Conservation (phyloP, 2,329 filamentous ascomycete species). For the Ophidiomyces ophidiicola region DNA sequence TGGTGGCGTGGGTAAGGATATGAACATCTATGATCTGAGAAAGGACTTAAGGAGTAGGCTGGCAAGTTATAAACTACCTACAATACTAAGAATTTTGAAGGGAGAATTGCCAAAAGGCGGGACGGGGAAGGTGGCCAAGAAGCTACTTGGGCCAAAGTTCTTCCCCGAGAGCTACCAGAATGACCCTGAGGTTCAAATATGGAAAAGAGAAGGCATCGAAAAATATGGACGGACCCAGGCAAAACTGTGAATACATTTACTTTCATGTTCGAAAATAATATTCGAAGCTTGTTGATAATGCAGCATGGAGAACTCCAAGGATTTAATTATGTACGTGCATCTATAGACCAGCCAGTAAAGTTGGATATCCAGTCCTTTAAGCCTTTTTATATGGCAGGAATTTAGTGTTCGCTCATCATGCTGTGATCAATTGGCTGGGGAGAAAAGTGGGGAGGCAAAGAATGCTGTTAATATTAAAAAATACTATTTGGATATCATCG, state of each 20-base stretch:
- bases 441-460: background rate
- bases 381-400: too few species aligned
- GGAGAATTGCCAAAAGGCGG: constrained; percentile 38
- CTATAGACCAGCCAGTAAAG: too few species aligned
- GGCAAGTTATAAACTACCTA: constrained; percentile 15
- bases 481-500: background rate
- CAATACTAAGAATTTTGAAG: constrained; percentile 24
- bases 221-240: background rate
- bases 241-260: too few species aligned
- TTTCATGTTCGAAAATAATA: too few species aligned
- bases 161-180: constrained; percentile 23
- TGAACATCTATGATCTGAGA: constrained; percentile 12
- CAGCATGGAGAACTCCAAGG: too few species aligned
- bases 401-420: too few species aligned
- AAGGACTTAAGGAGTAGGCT: constrained; percentile 11
- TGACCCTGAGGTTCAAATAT: constrained; percentile 20
- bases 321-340: too few species aligned
- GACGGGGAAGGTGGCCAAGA: constrained; percentile 43
- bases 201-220: constrained; percentile 12
- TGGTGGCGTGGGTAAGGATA: constrained; percentile 2
- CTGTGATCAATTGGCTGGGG: too few species aligned
- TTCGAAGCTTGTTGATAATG: too few species aligned
- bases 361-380: too few species aligned
- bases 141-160: constrained; percentile 31
- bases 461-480: background rate